phyloP scores from a whole-genome alignment of 2,329 filamentous ascomycete species.

The Lachnellula suecica region DNA sequence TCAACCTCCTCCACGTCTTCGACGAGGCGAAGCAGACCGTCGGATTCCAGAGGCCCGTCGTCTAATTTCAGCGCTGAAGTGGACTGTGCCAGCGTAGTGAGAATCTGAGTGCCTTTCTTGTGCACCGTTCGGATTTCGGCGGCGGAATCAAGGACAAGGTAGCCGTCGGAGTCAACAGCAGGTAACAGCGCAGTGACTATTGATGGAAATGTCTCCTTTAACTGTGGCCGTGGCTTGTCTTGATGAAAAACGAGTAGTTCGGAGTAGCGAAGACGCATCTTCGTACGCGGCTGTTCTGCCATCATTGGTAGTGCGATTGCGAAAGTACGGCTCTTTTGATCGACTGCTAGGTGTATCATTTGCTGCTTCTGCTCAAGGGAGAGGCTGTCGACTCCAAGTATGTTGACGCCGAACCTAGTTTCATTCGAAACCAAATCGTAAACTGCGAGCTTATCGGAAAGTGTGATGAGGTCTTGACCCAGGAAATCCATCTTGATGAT shows the following conservation, averaged over 20 bases:
- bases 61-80: slow-evolving; percentile 45
- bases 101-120: slow-evolving; percentile 56
- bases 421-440: slow-evolving; percentile 84
- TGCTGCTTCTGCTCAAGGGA: slow-evolving; percentile 38
- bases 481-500: slow-evolving; percentile 70
- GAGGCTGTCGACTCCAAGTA: slow-evolving; percentile 43
- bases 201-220: slow-evolving; percentile 54
- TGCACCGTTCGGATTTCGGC: slow-evolving; percentile 68
- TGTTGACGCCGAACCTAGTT: slow-evolving; percentile 63
- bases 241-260: slow-evolving; percentile 66
- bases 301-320: slow-evolving; percentile 53
- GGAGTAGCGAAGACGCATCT: slow-evolving; percentile 35
- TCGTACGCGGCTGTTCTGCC: slow-evolving; percentile 12
- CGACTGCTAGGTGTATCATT: slow-evolving; percentile 69
- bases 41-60: slow-evolving; percentile 28
- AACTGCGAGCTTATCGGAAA: slow-evolving; percentile 72
- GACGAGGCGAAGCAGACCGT: slow-evolving; percentile 19
- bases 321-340: slow-evolving; percentile 63
- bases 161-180: slow-evolving; percentile 65
- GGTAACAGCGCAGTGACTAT: slow-evolving; percentile 68
- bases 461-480: slow-evolving; percentile 70
- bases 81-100: slow-evolving; percentile 52
- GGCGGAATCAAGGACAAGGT: slow-evolving; percentile 71
- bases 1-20: slow-evolving; percentile 34
- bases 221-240: slow-evolving; percentile 56